Evolutionary conservation across 306 rosid species (phyloP).

Genomic region (Glycine soja): DNA sequence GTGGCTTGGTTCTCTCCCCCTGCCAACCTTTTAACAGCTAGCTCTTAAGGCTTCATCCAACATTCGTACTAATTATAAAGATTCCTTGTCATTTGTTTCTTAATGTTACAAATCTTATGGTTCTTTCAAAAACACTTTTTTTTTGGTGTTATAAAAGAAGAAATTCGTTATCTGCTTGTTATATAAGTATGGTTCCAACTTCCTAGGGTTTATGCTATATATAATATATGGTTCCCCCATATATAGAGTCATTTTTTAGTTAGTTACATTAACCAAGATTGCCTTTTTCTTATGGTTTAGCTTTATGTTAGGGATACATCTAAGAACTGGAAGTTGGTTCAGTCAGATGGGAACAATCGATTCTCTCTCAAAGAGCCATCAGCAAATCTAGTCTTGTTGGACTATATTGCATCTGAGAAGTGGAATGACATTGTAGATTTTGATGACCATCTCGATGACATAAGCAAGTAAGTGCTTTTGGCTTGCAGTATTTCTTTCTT

Average conservation of each 20-base stretch:
- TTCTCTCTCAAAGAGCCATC: conserved; percentile 79
- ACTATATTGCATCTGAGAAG: conserved; percentile 78
- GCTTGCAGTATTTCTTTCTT: conserved; percentile 1
- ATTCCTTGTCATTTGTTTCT: conserved; percentile 11
- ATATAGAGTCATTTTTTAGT: conserved; percentile 30
- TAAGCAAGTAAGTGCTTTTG: conserved; percentile 73
- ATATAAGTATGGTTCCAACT: not conserved
- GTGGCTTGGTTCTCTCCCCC: no score
- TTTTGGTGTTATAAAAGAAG: not conserved
- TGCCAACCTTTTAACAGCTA: no score
- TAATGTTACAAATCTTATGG: not conserved
- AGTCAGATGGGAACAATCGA: conserved; percentile 67
- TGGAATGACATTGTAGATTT: conserved; percentile 84
- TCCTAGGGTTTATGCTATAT: conserved; percentile 15
- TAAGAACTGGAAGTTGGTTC: conserved; percentile 82
- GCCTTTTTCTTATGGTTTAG: conserved; percentile 55
- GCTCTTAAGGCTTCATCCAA: conserved; percentile 13
- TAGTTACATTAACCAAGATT: conserved; percentile 44
- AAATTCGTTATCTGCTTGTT: not conserved
- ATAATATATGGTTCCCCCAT: not conserved
- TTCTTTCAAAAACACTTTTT: not conserved
- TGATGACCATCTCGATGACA: conserved; percentile 95
- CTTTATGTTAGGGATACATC: conserved; percentile 84
- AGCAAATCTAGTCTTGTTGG: conserved; percentile 81
- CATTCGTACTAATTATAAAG: conserved; percentile 3